phyloP scores from a whole-genome alignment of 1,139 yeast species.

The Pichia sp. region DNA sequence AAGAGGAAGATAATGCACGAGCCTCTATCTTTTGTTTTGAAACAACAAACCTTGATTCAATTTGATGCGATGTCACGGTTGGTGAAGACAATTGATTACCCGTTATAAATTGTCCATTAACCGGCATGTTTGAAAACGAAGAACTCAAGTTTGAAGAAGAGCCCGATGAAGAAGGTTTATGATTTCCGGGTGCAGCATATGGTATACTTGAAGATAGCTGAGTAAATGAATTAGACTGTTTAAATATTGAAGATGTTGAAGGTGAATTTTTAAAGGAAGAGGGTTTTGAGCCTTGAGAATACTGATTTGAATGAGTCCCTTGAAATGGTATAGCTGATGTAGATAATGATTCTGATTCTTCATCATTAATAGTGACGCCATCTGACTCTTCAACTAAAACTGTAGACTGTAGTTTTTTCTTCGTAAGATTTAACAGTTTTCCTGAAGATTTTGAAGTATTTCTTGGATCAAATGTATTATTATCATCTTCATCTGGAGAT shows the following conservation, averaged over 20 bases:
- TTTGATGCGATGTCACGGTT: constrained; percentile 43
- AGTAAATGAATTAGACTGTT: constrained; percentile 37
- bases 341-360: neutral
- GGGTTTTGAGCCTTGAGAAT: constrained; percentile 7
- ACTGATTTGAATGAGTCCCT: neutral
- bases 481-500: constrained; percentile 24
- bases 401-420: constrained; percentile 4
- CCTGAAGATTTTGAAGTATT: neutral
- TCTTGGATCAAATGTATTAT: constrained; percentile 17
- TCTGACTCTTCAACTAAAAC: constrained; percentile 1
- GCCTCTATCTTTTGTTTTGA: constrained; percentile 65
- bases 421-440: neutral
- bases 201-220: constrained; percentile 55
- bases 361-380: neutral
- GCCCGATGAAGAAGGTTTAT: constrained; percentile 20
- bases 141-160: constrained; percentile 12
- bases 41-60: constrained; percentile 67
- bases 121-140: constrained; percentile 22
- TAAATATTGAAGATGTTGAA: constrained; percentile 17
- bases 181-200: constrained; percentile 65
- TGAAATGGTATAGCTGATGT: constrained; percentile 9
- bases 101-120: constrained; percentile 54
- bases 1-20: constrained; percentile 19
- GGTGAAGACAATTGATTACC: constrained; percentile 67
- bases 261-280: constrained; percentile 14